Evolutionary conservation across 352 stramenopile species (phyloP), one percentile per base, ranked within the genome.

Genomic region (Phytophthora fragariaefolia): DNA sequence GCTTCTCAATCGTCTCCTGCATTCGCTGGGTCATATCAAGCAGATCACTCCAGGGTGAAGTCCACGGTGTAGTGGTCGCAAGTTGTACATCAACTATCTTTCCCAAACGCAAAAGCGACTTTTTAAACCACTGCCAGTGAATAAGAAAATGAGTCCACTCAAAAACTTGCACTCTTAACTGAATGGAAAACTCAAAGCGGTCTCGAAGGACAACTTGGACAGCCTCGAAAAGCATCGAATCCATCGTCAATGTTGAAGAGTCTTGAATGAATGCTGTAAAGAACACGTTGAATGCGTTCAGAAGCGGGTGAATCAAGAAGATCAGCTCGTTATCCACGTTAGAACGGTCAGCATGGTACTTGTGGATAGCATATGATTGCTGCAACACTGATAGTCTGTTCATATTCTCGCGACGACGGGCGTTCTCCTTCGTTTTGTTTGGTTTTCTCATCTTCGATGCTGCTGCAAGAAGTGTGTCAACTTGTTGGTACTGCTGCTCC

Each of bases 91-190:
- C 53, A 42, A 83, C 54, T 7, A 73, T 42, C 27, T 65, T 73
- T 6, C 34, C 47, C 28, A 87, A 26, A 10, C 73, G 76, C 7
- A 73, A 28, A 7, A 94, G 53, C 6, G 83, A 84, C 59, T 95
- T 95, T 27, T 82, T 85, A 1, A 87, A 62, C 68, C 86, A 89
- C 30, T 92, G 83, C 87, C 87, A 95, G 45, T 93, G 85, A 34
- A 95, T 91, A 4, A 95, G 65, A 36, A 95, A 95, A 51, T 89
- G 85, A 6, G 83, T 92, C 87, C 85, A 95, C 45, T 93, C 85
- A 15, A 95, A 80, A 0, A 61, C 49, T 7, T 49, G 17, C 13
- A 77, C 66, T 40, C 80, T 82, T 54, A 94, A 60, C 43, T 94
- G 86, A 47, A 92, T 90, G 0, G 86, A 92, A 49, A 94, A 88